Conservation (phyloP, 1,284 basidiomycete species). For the Boletellus deceptivus region DNA sequence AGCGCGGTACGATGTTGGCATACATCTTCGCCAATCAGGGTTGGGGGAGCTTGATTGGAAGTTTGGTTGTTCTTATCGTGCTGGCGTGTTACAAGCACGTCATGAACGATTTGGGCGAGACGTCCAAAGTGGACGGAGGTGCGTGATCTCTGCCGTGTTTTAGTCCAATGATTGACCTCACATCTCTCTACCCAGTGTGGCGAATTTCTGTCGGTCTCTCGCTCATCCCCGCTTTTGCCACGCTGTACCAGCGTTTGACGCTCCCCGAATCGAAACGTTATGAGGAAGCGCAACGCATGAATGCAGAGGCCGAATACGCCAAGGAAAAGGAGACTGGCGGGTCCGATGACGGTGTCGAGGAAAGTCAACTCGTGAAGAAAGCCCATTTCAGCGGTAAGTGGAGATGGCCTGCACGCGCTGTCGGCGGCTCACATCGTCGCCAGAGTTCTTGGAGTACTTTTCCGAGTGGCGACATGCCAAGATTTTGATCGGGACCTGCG, state of each 20-base stretch:
- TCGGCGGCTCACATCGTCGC: not conserved
- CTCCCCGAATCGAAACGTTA: conserved; percentile 69
- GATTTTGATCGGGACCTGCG: conserved; percentile 50
- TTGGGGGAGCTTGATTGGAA: conserved; percentile 70
- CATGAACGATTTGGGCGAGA: conserved; percentile 56
- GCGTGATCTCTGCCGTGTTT: conserved; percentile 11
- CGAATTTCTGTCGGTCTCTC: conserved; percentile 51
- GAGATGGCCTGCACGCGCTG: not conserved
- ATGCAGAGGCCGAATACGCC: conserved; percentile 31
- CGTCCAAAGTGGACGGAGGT: conserved; percentile 68
- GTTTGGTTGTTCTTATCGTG: conserved; percentile 67
- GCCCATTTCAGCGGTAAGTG: conserved; percentile 39
- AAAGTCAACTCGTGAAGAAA: conserved; percentile 28
- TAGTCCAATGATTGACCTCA: conserved; percentile 1
- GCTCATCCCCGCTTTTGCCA: conserved; percentile 56
- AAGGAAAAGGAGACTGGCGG: conserved; percentile 30
- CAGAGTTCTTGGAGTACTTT: conserved; percentile 52
- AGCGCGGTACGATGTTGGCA: conserved; percentile 70
- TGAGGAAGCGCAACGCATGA: conserved; percentile 41
- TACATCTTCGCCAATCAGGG: conserved; percentile 79
- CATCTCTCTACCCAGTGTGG: conserved; percentile 44
- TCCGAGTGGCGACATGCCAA: conserved; percentile 56
- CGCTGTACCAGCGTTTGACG: conserved; percentile 72
- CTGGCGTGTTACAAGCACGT: conserved; percentile 65
- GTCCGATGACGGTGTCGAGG: conserved; percentile 1